phyloP scores from a whole-genome alignment of 192 early-diverging fungal species.

The Dissophora ornata region DNA sequence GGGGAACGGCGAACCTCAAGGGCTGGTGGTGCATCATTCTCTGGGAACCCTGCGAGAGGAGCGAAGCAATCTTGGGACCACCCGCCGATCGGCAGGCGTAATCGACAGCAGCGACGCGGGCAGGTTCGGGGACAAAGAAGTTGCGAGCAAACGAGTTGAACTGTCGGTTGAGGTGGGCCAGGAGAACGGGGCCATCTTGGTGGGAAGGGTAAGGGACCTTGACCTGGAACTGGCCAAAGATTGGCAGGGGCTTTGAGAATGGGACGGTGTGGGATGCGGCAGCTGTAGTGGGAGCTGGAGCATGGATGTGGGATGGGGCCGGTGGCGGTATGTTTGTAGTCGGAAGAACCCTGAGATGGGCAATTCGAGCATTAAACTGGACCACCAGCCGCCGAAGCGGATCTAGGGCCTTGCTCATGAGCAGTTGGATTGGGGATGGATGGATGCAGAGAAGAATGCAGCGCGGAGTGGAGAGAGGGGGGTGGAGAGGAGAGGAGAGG shows the following conservation, averaged over 20 bases:
- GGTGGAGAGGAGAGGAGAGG: neutral
- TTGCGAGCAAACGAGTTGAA: conserved; percentile 26
- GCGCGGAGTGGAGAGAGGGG: neutral
- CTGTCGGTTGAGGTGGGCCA: conserved; percentile 33
- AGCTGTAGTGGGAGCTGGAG: conserved; percentile 13
- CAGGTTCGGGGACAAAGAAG: conserved; percentile 46
- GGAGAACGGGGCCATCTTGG: conserved; percentile 42
- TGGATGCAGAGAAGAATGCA: neutral
- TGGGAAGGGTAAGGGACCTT: conserved; percentile 32
- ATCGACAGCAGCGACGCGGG: conserved; percentile 48
- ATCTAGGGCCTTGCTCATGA: conserved; percentile 52
- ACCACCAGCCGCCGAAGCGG: conserved; percentile 55
- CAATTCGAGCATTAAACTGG: conserved; percentile 51
- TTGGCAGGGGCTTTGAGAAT: conserved; percentile 15
- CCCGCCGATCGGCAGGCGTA: conserved; percentile 47
- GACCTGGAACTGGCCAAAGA: conserved; percentile 48
- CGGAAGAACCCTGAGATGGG: conserved; percentile 44
- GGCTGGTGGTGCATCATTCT: conserved; percentile 46
- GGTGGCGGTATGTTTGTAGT: conserved; percentile 31
- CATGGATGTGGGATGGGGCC: conserved; percentile 25
- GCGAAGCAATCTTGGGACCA: conserved; percentile 37
- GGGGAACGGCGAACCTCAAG: conserved; percentile 38
- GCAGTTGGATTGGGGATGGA: neutral
- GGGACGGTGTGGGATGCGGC: no score
- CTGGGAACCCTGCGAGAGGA: conserved; percentile 34